A percentile compares a stretch with the other conserved stretches of the same genome.
These are phyloP conservation scores for Mallotus nudiflorus DNA, from an alignment of 345 rosid species.

Conservation along the genomic window DNA sequence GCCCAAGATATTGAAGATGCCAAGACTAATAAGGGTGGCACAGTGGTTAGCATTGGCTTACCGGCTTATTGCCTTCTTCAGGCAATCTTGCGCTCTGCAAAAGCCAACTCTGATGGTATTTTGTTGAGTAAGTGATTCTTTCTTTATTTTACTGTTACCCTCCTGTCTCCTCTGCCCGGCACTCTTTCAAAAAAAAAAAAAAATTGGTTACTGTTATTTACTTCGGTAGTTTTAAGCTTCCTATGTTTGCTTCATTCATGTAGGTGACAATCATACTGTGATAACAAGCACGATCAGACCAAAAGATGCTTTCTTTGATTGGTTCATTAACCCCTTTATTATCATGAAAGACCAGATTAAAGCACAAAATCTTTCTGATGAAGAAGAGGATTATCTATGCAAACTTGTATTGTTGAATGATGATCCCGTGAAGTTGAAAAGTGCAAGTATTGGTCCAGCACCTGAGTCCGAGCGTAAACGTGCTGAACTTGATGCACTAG, in stretches of 20 bases:
- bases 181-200: too few species aligned
- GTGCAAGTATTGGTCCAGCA: constrained; percentile 44
- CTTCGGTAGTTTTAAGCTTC: not conserved
- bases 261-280: constrained; percentile 61
- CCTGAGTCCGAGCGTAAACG: constrained; percentile 69
- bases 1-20: constrained; percentile 77
- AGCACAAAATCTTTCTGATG: constrained; percentile 64
- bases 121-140: constrained; percentile 54
- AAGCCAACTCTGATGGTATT: constrained; percentile 61
- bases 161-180: not conserved
- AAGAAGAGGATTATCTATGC: constrained; percentile 77
- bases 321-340: constrained; percentile 89
- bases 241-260: constrained; percentile 14
- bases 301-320: constrained; percentile 76
- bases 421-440: constrained; percentile 58
- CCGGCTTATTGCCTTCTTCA: constrained; percentile 86
- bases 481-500: constrained; percentile 90
- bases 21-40: constrained; percentile 57
- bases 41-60: constrained; percentile 74
- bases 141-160: not conserved
- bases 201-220: not conserved
- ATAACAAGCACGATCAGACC: constrained; percentile 76
- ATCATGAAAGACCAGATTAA: constrained; percentile 84
- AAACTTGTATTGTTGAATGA: constrained; percentile 67
- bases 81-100: constrained; percentile 59